These are phyloP conservation scores for Leishmania gerbilli DNA, from an alignment of 208 protist species.

Conservation along the genomic window DNA sequence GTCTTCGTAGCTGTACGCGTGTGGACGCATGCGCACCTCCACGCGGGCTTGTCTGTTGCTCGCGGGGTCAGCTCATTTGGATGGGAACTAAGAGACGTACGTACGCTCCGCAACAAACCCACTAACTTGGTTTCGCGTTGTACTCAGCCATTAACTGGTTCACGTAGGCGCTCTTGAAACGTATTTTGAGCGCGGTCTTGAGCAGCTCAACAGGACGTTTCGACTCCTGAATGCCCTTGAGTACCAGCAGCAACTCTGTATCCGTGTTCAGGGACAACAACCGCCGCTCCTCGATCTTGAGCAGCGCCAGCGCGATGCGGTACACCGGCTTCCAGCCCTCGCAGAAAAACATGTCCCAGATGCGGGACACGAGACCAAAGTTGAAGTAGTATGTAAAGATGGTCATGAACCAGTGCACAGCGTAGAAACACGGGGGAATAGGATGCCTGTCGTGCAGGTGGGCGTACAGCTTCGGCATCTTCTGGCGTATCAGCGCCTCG, in stretches of 20 bases:
- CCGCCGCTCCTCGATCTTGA: conserved; percentile 56
- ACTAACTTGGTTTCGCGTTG: conserved; percentile 2
- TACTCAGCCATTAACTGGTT: conserved; percentile 30
- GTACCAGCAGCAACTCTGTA: conserved; percentile 54
- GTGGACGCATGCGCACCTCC: background rate
- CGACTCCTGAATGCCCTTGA: conserved; percentile 66
- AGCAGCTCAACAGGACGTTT: conserved; percentile 63
- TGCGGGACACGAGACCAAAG: conserved; percentile 74
- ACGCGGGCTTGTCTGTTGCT: background rate
- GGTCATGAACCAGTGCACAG: conserved; percentile 89
- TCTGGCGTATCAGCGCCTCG: conserved; percentile 56
- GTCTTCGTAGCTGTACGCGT: background rate
- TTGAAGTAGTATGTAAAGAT: conserved; percentile 87
- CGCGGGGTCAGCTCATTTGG: background rate
- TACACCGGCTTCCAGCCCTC: conserved; percentile 93
- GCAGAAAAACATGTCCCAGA: conserved; percentile 93
- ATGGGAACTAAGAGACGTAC: background rate
- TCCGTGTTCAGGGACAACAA: conserved; percentile 51
- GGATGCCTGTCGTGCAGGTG: conserved; percentile 35
- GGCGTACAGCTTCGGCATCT: conserved; percentile 37
- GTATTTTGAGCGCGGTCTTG: conserved; percentile 53
- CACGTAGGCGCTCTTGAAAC: conserved; percentile 67
- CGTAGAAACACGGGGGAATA: conserved; percentile 65
- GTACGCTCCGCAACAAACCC: background rate
- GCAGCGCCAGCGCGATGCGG: conserved; percentile 78